phyloP scores from a whole-genome alignment of 2,329 filamentous ascomycete species.

The Neonectria sp. region DNA sequence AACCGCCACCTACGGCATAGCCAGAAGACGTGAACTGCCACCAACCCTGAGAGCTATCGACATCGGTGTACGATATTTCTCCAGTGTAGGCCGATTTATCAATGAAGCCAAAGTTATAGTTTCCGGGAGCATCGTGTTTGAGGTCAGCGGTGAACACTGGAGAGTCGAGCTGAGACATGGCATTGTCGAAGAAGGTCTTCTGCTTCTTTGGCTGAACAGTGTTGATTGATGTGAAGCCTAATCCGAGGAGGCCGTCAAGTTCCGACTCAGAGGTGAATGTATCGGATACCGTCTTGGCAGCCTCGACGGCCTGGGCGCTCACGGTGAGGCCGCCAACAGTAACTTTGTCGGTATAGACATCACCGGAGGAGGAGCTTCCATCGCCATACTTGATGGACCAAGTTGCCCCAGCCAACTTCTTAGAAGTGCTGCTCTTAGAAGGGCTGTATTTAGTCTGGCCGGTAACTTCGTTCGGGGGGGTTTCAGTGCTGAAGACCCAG shows the following conservation, averaged over 20 bases:
- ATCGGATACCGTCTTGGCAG: constrained; percentile 57
- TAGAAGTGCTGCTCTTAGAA: constrained; percentile 55
- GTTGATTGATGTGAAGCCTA: constrained; percentile 61
- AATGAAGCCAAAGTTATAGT: constrained; percentile 82
- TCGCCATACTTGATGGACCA: constrained; percentile 64
- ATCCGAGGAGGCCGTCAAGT: constrained; percentile 60
- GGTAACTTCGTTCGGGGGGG: constrained; percentile 50
- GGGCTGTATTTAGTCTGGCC: constrained; percentile 59
- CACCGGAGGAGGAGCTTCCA: constrained; percentile 58
- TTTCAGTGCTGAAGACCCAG: constrained; percentile 65
- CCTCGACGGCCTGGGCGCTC: constrained; percentile 59
- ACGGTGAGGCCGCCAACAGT: constrained; percentile 60
- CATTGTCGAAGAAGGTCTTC: constrained; percentile 61
- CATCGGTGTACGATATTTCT: constrained; percentile 71
- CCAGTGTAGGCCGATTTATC: constrained; percentile 75
- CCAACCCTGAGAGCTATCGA: constrained; percentile 74
- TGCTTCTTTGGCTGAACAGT: constrained; percentile 58
- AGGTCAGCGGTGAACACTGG: constrained; percentile 79
- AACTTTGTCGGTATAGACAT: constrained; percentile 61
- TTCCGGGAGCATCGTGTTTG: constrained; percentile 67
- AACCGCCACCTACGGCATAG: constrained; percentile 32
- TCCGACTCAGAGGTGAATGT: constrained; percentile 57
- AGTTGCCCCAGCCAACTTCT: constrained; percentile 53
- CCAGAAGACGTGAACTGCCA: constrained; percentile 69
- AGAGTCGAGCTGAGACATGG: constrained; percentile 34